These are phyloP conservation scores for Phaeophleospora eucalypticola DNA, from an alignment of 2,329 filamentous ascomycete species.

Conservation along the genomic window DNA sequence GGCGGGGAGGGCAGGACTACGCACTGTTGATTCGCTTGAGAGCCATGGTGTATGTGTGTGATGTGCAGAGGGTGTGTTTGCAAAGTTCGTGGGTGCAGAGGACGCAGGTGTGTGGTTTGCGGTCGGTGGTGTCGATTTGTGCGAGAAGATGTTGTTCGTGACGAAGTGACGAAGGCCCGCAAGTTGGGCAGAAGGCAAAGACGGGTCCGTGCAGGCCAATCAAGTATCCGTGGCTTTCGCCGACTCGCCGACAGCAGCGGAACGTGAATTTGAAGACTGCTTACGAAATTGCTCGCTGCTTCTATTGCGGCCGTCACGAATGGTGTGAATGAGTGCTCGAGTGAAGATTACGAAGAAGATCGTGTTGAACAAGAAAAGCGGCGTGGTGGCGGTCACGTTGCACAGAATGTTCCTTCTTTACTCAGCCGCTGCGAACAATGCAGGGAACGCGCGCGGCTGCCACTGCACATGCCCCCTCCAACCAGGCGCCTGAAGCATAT, in stretches of 20 bases:
- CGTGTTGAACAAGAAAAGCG: no score
- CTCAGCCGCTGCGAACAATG: neutral
- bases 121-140: conserved; percentile 5
- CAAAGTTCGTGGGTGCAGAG: no score
- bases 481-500: neutral
- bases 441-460: neutral
- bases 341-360: no score
- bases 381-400: no score
- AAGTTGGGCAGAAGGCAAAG: no score
- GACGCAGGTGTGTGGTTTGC: conserved; percentile 15
- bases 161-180: conserved; percentile 1
- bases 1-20: neutral
- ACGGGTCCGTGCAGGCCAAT: neutral
- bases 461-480: neutral
- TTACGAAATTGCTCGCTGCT: neutral
- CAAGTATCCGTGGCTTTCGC: neutral
- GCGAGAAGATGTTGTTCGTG: conserved; percentile 1
- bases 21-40: conserved; percentile 82
- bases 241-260: neutral
- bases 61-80: conserved; percentile 21
- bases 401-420: neutral
- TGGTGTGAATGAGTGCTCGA: no score
- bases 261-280: no score
- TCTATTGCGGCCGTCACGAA: no score
- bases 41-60: conserved; percentile 57